Percentiles rank a stretch among this genome's conserved stretches.
These are phyloP conservation scores for Orbilia oligospora DNA, from an alignment of 2,329 filamentous ascomycete genomes.

Conservation along the genomic window DNA sequence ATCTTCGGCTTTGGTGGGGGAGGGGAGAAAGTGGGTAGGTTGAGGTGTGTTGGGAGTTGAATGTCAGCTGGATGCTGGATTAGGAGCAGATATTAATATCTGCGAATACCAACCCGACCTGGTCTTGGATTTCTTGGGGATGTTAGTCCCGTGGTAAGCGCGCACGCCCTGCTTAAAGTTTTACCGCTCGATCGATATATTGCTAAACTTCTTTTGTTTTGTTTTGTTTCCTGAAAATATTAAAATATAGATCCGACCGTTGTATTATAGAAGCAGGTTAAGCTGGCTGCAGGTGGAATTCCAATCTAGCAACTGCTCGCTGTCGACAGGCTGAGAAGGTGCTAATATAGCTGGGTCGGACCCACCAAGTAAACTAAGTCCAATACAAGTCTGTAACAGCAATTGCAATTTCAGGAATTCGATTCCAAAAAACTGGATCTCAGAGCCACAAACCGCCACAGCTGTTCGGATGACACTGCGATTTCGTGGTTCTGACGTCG, in stretches of 20 bases:
- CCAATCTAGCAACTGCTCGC: background rate
- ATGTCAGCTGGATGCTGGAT: constrained; percentile 26
- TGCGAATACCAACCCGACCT: constrained; percentile 5
- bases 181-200: constrained; percentile 1
- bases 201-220: background rate
- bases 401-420: constrained; percentile 24
- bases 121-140: constrained; percentile 20
- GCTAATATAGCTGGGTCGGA: constrained; percentile 31
- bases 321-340: background rate
- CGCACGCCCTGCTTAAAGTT: background rate
- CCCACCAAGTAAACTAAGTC: background rate
- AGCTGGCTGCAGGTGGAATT: constrained; percentile 27
- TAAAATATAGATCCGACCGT: background rate
- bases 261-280: background rate
- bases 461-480: constrained; percentile 17
- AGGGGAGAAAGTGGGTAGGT: background rate
- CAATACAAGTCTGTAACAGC: background rate
- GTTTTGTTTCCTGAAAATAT: constrained; percentile 3
- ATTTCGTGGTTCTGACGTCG: constrained; percentile 47
- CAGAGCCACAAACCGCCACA: constrained; percentile 26
- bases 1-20: constrained; percentile 65
- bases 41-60: constrained; percentile 30
- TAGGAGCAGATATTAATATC: constrained; percentile 25
- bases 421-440: constrained; percentile 19
- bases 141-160: constrained; percentile 8